A percentile compares a stretch with the other conserved stretches of the same genome.
phyloP scores from a whole-genome alignment of 2,329 filamentous ascomycete species.

The Aspergillus puulaauensis region DNA sequence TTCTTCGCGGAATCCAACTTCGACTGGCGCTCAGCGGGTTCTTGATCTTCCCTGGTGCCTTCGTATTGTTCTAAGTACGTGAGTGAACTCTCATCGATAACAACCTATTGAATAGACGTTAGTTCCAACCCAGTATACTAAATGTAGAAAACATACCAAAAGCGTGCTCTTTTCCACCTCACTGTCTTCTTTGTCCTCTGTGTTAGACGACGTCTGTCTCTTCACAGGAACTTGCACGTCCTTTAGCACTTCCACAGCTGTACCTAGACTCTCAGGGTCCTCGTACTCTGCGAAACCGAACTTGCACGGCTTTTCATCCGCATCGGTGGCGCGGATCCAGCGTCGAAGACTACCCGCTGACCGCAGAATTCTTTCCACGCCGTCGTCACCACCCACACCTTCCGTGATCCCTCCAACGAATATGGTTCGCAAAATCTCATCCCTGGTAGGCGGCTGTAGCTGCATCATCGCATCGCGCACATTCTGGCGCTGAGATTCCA shows the following conservation, averaged over 20 bases:
- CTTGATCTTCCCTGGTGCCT: constrained; percentile 63
- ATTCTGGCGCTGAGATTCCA: constrained; percentile 67
- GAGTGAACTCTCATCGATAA: constrained; percentile 77
- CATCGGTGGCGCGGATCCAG: constrained; percentile 78
- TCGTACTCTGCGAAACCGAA: constrained; percentile 98
- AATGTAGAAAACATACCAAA: constrained; percentile 50
- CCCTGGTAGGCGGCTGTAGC: constrained; percentile 76
- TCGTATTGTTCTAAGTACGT: constrained; percentile 85
- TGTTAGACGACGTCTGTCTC: constrained; percentile 58
- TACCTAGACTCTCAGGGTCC: constrained; percentile 81
- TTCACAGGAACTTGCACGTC: constrained; percentile 80
- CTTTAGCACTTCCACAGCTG: constrained; percentile 79
- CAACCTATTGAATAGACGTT: constrained; percentile 45
- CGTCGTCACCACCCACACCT: constrained; percentile 72
- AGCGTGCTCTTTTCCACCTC: constrained; percentile 68
- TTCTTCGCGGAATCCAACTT: constrained; percentile 68
- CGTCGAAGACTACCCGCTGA: constrained; percentile 77
- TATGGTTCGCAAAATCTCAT: constrained; percentile 88
- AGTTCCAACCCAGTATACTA: neutral
- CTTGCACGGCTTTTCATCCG: constrained; percentile 76
- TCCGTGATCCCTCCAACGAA: constrained; percentile 86
- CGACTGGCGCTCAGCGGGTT: constrained; percentile 61
- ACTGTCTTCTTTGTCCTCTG: constrained; percentile 44
- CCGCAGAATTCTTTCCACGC: constrained; percentile 73
- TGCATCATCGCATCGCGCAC: constrained; percentile 69